Conservation (phyloP, 129 eudicot species). For the Sambucus nigra region DNA sequence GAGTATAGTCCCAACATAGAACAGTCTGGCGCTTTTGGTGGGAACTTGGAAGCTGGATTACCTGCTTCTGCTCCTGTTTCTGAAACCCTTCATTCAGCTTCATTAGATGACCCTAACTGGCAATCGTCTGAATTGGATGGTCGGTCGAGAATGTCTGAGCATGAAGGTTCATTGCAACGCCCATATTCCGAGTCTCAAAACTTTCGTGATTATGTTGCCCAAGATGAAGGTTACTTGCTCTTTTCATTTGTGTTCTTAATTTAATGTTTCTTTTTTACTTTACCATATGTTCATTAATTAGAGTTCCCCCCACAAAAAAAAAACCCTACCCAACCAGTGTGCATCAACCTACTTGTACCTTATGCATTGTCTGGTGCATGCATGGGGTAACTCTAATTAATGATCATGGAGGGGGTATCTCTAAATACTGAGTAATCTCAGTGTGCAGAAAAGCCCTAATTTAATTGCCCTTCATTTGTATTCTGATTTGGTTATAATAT, state of each 20-base stretch:
- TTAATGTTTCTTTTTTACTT: background rate
- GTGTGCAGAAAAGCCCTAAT: too few species aligned
- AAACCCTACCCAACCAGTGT: too few species aligned
- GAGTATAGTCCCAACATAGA: conserved; percentile 35
- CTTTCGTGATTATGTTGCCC: conserved; percentile 41
- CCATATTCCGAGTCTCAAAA: conserved; percentile 33
- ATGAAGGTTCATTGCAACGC: conserved; percentile 16
- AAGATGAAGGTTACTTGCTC: conserved; percentile 55
- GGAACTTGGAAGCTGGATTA: conserved; percentile 16
- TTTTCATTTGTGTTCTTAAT: background rate
- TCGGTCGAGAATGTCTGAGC: conserved; percentile 23
- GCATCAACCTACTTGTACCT: too few species aligned
- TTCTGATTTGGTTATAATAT: background rate
- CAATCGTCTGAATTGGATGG: conserved; percentile 37
- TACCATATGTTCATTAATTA: too few species aligned
- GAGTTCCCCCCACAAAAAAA: too few species aligned
- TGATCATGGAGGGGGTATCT: too few species aligned
- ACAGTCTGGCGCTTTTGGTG: conserved; percentile 22
- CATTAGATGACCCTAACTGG: conserved; percentile 39
- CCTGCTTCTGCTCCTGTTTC: conserved; percentile 26
- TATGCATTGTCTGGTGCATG: too few species aligned
- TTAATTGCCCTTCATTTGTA: too few species aligned
- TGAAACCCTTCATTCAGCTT: conserved; percentile 23
- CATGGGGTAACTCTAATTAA: too few species aligned
- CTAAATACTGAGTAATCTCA: too few species aligned